These are phyloP conservation scores for Lachnellula willkommii DNA, from an alignment of 2,329 filamentous ascomycete genomes.

Conservation along the genomic window DNA sequence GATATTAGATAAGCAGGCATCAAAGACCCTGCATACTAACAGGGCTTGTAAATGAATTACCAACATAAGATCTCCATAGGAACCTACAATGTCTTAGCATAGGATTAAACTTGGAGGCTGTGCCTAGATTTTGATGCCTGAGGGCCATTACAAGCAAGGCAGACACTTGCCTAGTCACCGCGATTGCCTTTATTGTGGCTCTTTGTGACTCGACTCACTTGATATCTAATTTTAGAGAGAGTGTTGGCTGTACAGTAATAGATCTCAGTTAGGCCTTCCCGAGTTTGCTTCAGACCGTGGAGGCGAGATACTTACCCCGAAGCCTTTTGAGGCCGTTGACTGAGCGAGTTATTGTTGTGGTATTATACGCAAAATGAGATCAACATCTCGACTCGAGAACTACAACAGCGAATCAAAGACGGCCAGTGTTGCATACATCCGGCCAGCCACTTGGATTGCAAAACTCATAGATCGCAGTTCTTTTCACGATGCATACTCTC, in stretches of 20 bases:
- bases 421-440: too few relatives aligned
- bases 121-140: background rate
- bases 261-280: background rate
- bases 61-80: slow-evolving; percentile 2
- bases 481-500: background rate
- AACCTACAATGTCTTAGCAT: background rate
- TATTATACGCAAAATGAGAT: too few relatives aligned
- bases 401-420: too few relatives aligned
- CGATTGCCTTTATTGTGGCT: background rate
- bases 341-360: too few relatives aligned
- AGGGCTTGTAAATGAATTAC: slow-evolving; percentile 5
- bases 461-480: background rate
- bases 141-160: slow-evolving; percentile 1
- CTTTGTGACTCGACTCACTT: background rate
- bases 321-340: too few relatives aligned
- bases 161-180: background rate
- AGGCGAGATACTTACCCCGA: background rate
- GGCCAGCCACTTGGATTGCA: too few relatives aligned
- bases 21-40: slow-evolving; percentile 2
- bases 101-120: slow-evolving; percentile 1
- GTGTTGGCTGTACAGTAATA: background rate
- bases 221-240: background rate
- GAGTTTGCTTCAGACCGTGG: background rate
- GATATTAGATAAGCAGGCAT: slow-evolving; percentile 7
- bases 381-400: too few relatives aligned